Evolutionary conservation across 306 rosid genomes (phyloP), one percentile per base, ranked within the genome.

Genomic region (Urtica urens): DNA sequence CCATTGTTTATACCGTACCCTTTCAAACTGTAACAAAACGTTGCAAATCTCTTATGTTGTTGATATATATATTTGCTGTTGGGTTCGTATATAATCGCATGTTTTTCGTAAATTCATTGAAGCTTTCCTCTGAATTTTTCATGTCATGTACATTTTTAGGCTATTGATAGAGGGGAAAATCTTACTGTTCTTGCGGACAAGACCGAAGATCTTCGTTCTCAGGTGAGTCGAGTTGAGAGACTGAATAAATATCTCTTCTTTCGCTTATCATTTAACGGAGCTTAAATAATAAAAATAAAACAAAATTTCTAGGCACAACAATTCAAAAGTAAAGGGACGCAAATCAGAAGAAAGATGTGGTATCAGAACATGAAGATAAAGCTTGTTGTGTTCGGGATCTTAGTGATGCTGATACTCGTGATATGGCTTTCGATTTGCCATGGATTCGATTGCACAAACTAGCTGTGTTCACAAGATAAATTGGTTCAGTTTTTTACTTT

Each of bases 291-390:
- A n/a, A n/a, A n/a, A n/a, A n/a, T n/a, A n/a, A n/a, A n/a, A n/a
- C n/a, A n/a, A n/a, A 37, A 51, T 49, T 60, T 83, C 64, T 77
- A 82, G 99, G 95, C 99, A 6, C 85, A 75, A 55, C 73, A 69
- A 7, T 90, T 61, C 69, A 81, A 70, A 76, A 72, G 38, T 17
- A 59, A 67, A 7, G 95, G 94, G 64, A 79, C 92, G 25, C 79
- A 90, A 23, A 20, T 90, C 42, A 76, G 78, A 37, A 73, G 80
- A 61, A 85, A 85, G 63, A 78, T 90, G 94, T 90, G 99, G 99
- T 90, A 79, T 58, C 95, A 90, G 59, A 90, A 90, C 70, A 90
- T 90, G 95, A 90, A 90, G 73, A 73, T 81, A 65, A 90, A 90
- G 66, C 55, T 90, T 72, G 78, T 79, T 49, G 80, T 90, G 68